These are phyloP conservation scores for Solanum dulcamara DNA, from an alignment of 257 asterid genomes.

Conservation along the genomic window DNA sequence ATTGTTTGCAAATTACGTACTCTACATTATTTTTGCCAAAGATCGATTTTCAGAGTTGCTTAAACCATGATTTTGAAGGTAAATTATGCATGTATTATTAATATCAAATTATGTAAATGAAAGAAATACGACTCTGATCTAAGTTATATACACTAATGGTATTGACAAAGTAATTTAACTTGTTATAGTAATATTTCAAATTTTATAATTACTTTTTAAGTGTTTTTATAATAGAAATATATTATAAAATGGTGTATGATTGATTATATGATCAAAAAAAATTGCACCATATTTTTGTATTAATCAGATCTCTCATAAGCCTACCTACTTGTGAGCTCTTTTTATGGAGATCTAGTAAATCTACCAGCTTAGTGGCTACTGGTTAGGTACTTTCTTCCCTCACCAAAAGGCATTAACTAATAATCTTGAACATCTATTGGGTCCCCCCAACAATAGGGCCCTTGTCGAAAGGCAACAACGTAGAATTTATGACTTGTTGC, in stretches of 20 bases:
- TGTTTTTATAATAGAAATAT: neutral
- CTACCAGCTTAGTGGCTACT: neutral
- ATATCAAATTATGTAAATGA: neutral
- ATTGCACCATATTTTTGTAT: neutral
- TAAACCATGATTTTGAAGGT: too few species aligned
- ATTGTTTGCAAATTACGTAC: neutral
- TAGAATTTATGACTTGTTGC: slow-evolving; percentile 25
- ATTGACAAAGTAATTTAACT: neutral
- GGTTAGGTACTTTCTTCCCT: neutral
- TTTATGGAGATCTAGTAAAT: neutral
- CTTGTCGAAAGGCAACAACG: neutral
- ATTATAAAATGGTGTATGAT: too few species aligned
- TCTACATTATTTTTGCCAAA: too few species aligned
- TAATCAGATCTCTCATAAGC: too few species aligned
- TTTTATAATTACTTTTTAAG: too few species aligned
- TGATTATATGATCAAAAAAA: neutral
- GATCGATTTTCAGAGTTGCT: too few species aligned
- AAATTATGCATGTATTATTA: too few species aligned
- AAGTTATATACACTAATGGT: neutral
- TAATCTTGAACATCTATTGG: neutral
- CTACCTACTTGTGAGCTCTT: neutral
- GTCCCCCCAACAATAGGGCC: neutral
- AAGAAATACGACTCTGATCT: neutral
- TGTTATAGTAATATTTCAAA: too few species aligned
- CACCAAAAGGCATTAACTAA: neutral